Evolutionary conservation across 2,329 filamentous ascomycete genomes (phyloP), one percentile per base, ranked within the genome.

Genomic region (Sporothrix pallida): DNA sequence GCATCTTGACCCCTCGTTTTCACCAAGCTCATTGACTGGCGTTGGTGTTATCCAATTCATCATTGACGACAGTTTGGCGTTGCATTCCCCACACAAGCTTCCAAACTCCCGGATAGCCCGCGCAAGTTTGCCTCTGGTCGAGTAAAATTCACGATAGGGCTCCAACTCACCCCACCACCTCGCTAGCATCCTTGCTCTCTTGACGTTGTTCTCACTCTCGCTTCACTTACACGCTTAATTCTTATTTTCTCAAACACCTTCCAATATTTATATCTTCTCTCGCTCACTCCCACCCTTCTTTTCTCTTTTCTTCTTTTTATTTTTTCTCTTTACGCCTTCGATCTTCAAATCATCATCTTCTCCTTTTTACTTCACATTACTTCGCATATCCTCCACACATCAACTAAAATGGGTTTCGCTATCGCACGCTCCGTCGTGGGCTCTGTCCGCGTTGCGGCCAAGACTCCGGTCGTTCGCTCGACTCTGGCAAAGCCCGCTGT

Each of bases 371-470:
- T 12, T 46, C 65, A 31, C 48, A 48, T 37, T n/a, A 46, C 56
- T 72, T 60, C 70, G 48, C 2, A 67, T 31, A 75, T 71, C 12
- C 20, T 12, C 31, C 17, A 20, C 37, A 12, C 67, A 46, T 31
- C 10, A 17, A 7, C 42, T 73, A 54, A 78, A 37, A 81, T 81
- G 80, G 76, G 76, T 62, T 74, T 78, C 72, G 70, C 76, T 63
- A 71, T 77, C 67, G 75, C 77, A 26, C 79, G 80, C 70, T 77
- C 78, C 70, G 78, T 78, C 72, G 72, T 79, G 76, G 78, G 79
- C 73, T 76, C 74, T 20, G 60, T 78, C 72, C 81, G 81, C 73
- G 74, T 80, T n/a, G 78, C 78, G 54, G 73, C 78, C 58, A 80
- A 80, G 72, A 77, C 79, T 17, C 75, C 78, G n/a, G 73, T 76